These are phyloP conservation scores for bread wheat (Triticum aestivum) DNA, from an alignment of 176 grass and related monocot genomes.

Conservation along the genomic window IWGSC_CS_RefSeq_v2.1 NC_057804.1:492668471-492668970, in stretches of 20 bases:
- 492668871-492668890: slow-evolving; percentile 70
- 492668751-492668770: slow-evolving; percentile 46
- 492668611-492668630: slow-evolving; percentile 33
- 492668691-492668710: slow-evolving; percentile 77
- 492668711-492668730: slow-evolving; percentile 76
- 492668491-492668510: slow-evolving; percentile 43
- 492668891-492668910: slow-evolving; percentile 57
- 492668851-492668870: slow-evolving; percentile 13
- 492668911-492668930: background rate
- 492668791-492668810: slow-evolving; percentile 37
- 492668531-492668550: slow-evolving; percentile 29
- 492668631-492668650: slow-evolving; percentile 9
- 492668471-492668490: slow-evolving; percentile 4
- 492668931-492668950: background rate
- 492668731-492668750: slow-evolving; percentile 49
- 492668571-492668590: background rate
- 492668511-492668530: slow-evolving; percentile 54
- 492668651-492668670: slow-evolving; percentile 23
- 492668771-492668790: slow-evolving; percentile 21
- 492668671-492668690: slow-evolving; percentile 61
- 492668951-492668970: slow-evolving; percentile 18
- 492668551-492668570: slow-evolving; percentile 24
- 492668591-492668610: slow-evolving; percentile 22
- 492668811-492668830: slow-evolving; percentile 26
- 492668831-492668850: slow-evolving; percentile 13